These are phyloP conservation scores for Choricystis sp. DNA, from an alignment of 139 green algal genomes.

Conservation along the genomic window DNA sequence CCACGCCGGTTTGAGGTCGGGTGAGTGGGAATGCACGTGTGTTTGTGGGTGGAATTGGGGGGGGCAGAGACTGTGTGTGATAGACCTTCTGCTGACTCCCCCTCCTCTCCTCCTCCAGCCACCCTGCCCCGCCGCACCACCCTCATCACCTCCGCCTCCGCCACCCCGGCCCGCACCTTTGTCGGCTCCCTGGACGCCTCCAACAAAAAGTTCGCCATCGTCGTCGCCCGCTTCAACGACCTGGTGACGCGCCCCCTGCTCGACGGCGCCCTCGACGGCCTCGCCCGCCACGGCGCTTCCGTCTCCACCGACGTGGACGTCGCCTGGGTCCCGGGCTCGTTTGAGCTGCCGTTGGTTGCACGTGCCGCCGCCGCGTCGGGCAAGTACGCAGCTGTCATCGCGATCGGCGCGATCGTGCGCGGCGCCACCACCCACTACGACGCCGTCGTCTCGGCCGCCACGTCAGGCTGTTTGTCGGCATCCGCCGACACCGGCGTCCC, in stretches of 20 bases:
- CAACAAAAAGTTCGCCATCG: slow-evolving; percentile 39
- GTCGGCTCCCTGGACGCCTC: slow-evolving; percentile 19
- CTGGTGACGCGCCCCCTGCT: slow-evolving; percentile 84
- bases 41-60: too few species aligned
- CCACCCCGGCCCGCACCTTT: not conserved
- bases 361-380: slow-evolving; percentile 75
- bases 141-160: too few species aligned
- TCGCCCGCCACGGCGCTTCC: slow-evolving; percentile 48
- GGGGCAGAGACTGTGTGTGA: too few species aligned
- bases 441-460: slow-evolving; percentile 69
- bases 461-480: slow-evolving; percentile 56
- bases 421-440: slow-evolving; percentile 94
- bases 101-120: too few species aligned
- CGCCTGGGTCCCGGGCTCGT: slow-evolving; percentile 84
- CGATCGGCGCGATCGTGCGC: slow-evolving; percentile 81
- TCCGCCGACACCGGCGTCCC: slow-evolving; percentile 58
- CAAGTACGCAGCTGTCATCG: slow-evolving; percentile 75
- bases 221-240: slow-evolving; percentile 88
- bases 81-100: too few species aligned
- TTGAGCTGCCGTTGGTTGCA: slow-evolving; percentile 86
- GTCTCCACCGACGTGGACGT: slow-evolving; percentile 34
- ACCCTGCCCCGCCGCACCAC: too few species aligned
- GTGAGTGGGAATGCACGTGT: too few species aligned
- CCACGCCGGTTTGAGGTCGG: too few species aligned
- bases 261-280: slow-evolving; percentile 54